phyloP scores from a whole-genome alignment of 176 grass and related monocot genomes.

The Miscanthus lutarioriparius region DNA sequence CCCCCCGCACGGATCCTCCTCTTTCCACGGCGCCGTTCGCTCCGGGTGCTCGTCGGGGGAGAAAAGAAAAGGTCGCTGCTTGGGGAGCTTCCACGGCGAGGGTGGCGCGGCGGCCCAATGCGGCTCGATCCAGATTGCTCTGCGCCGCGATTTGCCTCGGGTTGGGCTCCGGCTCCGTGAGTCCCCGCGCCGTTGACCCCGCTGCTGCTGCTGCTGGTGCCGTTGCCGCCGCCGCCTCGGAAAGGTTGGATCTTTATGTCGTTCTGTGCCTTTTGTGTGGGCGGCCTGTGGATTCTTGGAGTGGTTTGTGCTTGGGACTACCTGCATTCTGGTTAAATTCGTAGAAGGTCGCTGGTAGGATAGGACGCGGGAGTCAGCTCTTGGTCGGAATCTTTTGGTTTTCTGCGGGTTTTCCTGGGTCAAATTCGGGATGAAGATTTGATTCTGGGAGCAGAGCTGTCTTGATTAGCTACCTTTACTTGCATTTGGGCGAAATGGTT shows the following conservation, averaged over 20 bases:
- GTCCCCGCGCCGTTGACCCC: slow-evolving; percentile 35
- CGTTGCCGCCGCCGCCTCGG: not conserved
- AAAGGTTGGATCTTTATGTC: slow-evolving; percentile 47
- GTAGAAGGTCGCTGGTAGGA: not conserved
- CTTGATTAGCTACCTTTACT: slow-evolving; percentile 19
- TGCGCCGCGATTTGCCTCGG: slow-evolving; percentile 29
- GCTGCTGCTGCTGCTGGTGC: not conserved
- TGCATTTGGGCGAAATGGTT: slow-evolving; percentile 16
- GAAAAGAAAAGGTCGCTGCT: not conserved
- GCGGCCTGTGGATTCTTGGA: slow-evolving; percentile 23
- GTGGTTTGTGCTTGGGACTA: slow-evolving; percentile 1
- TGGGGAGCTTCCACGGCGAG: slow-evolving; percentile 14
- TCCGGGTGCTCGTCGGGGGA: not conserved
- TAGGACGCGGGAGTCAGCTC: not conserved
- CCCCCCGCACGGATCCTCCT: slow-evolving; percentile 14
- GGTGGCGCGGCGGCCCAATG: slow-evolving; percentile 25
- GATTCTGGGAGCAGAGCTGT: not conserved
- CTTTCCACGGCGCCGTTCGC: not conserved
- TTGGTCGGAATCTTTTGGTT: not conserved
- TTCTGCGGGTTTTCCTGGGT: slow-evolving; percentile 13
- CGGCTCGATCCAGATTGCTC: slow-evolving; percentile 44
- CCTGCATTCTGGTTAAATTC: slow-evolving; percentile 33
- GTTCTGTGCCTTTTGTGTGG: not conserved
- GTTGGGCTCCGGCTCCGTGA: slow-evolving; percentile 24
- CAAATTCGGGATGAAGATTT: slow-evolving; percentile 27